Evolutionary conservation across 805 yeast species (phyloP).

Genomic region (Candida incommunis): DNA sequence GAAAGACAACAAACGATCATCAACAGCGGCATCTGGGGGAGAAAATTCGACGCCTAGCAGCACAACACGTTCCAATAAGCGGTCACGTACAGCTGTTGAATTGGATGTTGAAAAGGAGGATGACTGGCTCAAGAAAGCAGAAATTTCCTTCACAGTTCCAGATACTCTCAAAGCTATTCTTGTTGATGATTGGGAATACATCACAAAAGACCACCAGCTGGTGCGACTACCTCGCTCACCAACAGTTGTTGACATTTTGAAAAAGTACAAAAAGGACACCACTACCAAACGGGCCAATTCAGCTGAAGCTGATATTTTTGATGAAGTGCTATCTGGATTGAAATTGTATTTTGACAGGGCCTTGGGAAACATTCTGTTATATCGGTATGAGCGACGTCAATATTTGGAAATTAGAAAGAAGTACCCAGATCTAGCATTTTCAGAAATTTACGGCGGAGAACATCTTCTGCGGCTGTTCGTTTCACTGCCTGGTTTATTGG

Average conservation of each 20-base stretch:
- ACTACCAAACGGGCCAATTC: slow-evolving; percentile 9
- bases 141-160: slow-evolving; percentile 46
- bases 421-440: slow-evolving; percentile 22
- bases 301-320: slow-evolving; percentile 35
- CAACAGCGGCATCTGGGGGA: slow-evolving; percentile 8
- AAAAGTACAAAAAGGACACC: slow-evolving; percentile 30
- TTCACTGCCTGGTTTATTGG: slow-evolving; percentile 68
- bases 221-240: slow-evolving; percentile 48
- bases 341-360: slow-evolving; percentile 60
- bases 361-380: slow-evolving; percentile 53
- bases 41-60: slow-evolving; percentile 8
- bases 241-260: slow-evolving; percentile 40
- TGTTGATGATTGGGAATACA: slow-evolving; percentile 88
- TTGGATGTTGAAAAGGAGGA: slow-evolving; percentile 23
- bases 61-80: slow-evolving; percentile 2
- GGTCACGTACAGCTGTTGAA: slow-evolving; percentile 8
- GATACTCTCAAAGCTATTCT: slow-evolving; percentile 51
- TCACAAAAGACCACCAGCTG: slow-evolving; percentile 67
- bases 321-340: slow-evolving; percentile 62
- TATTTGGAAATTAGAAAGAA: slow-evolving; percentile 35
- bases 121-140: slow-evolving; percentile 25
- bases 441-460: slow-evolving; percentile 60
- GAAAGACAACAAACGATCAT: slow-evolving; percentile 8
- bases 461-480: slow-evolving; percentile 69
- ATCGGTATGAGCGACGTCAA: slow-evolving; percentile 68